Percentiles rank a stretch among this genome's conserved stretches.
phyloP scores from a whole-genome alignment of 176 grass and related monocot genomes.

The Tillandsia leiboldiana region DNA sequence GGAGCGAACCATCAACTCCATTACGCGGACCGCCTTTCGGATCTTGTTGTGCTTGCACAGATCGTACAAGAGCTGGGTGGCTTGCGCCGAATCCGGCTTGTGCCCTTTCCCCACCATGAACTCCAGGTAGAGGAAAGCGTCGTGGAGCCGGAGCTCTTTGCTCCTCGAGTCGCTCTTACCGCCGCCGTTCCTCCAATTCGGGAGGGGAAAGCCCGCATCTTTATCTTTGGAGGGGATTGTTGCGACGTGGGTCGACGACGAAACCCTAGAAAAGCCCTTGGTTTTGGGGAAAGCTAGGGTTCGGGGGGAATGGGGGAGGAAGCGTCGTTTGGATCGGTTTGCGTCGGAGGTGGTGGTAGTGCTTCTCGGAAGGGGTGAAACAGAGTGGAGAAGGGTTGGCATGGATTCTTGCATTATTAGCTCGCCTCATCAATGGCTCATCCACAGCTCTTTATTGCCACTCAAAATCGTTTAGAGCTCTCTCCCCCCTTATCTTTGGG shows the following conservation, averaged over 20 bases:
- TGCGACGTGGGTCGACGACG: neutral
- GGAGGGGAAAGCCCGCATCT: conserved; percentile 11
- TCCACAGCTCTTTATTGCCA: conserved; percentile 4
- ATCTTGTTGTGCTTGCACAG: conserved; percentile 16
- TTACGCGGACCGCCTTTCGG: conserved; percentile 17
- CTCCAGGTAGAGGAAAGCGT: conserved; percentile 19
- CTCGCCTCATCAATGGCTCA: neutral
- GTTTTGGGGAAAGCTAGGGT: neutral
- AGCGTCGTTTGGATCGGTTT: neutral
- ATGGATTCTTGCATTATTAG: neutral
- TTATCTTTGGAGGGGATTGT: neutral
- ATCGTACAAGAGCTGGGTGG: conserved; percentile 26
- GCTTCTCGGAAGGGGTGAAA: neutral
- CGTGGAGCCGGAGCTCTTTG: conserved; percentile 14
- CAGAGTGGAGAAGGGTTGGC: neutral
- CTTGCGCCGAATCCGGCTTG: conserved; percentile 16
- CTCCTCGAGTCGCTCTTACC: conserved; percentile 3
- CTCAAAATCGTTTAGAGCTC: neutral
- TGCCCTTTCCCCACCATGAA: conserved; percentile 16
- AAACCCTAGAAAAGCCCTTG: neutral
- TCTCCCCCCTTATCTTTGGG: neutral
- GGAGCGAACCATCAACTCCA: conserved; percentile 15
- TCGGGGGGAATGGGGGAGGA: neutral
- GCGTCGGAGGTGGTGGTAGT: neutral
- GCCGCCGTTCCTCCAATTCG: conserved; percentile 10